These are phyloP conservation scores for Candolleomyces eurysporus DNA, from an alignment of 768 basidiomycete species.

Conservation along the genomic window DNA sequence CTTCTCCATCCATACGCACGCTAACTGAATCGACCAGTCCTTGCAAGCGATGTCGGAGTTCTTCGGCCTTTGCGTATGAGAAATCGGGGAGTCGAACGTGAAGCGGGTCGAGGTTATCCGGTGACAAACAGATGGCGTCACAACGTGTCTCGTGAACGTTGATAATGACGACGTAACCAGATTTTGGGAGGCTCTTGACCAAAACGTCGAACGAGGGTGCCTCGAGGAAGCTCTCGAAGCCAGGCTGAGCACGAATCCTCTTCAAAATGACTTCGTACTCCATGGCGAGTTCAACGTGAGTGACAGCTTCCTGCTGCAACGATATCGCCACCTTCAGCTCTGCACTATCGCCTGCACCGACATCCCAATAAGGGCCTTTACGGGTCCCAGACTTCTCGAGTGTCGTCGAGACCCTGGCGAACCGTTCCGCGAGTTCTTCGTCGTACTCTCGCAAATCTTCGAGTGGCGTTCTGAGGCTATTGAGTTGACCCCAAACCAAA, in stretches of 20 bases:
- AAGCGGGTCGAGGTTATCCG: neutral
- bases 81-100: neutral
- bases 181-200: neutral
- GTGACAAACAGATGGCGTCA: conserved; percentile 15
- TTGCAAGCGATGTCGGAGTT: neutral
- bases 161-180: conserved; percentile 2
- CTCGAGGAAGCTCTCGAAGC: conserved; percentile 15
- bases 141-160: conserved; percentile 4
- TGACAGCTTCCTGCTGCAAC: too few relatives aligned
- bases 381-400: conserved; percentile 2
- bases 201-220: conserved; percentile 1
- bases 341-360: too few relatives aligned
- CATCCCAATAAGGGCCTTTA: neutral
- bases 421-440: neutral
- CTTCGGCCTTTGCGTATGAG: neutral
- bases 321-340: too few relatives aligned
- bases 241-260: neutral
- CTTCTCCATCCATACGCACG: too few relatives aligned
- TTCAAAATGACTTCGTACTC: too few relatives aligned
- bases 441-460: conserved; percentile 5
- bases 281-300: too few relatives aligned
- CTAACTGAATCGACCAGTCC: too few relatives aligned
- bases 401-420: neutral
- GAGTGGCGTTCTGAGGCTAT: conserved; percentile 14
- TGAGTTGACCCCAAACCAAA: conserved; percentile 18